These are phyloP conservation scores for Nakazawaea molendinolei DNA, from an alignment of 805 yeast species.

Conservation along the genomic window DNA sequence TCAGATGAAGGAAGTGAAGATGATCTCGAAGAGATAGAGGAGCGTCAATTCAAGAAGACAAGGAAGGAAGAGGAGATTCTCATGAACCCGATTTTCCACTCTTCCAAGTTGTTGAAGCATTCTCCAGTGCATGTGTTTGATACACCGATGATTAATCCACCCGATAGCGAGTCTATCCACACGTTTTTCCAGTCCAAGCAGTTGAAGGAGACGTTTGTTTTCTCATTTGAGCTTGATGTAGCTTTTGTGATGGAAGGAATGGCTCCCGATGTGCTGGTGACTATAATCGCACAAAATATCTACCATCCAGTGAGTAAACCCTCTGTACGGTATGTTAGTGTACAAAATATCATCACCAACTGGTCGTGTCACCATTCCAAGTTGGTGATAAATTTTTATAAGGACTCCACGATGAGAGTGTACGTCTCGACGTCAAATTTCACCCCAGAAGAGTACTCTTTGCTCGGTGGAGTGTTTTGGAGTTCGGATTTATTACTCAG, in stretches of 20 bases:
- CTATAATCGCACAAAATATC: slow-evolving; percentile 27
- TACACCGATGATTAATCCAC: slow-evolving; percentile 6
- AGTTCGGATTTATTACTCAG: slow-evolving; percentile 11
- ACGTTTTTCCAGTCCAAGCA: slow-evolving; percentile 5
- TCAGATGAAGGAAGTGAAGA: slow-evolving; percentile 12
- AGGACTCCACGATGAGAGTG: slow-evolving; percentile 38
- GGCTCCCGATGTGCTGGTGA: slow-evolving; percentile 15
- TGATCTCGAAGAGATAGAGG: neutral
- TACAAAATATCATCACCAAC: slow-evolving; percentile 25
- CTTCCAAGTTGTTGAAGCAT: slow-evolving; percentile 2
- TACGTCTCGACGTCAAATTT: slow-evolving; percentile 57
- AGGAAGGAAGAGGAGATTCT: slow-evolving; percentile 19
- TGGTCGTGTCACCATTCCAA: slow-evolving; percentile 59
- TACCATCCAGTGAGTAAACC: slow-evolving; percentile 27
- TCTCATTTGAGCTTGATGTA: slow-evolving; percentile 17
- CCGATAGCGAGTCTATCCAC: slow-evolving; percentile 3
- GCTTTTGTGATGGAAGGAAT: slow-evolving; percentile 18
- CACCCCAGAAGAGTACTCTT: slow-evolving; percentile 44
- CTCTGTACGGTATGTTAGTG: slow-evolving; percentile 21
- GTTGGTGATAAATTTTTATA: slow-evolving; percentile 52
- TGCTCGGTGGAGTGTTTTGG: slow-evolving; percentile 15
- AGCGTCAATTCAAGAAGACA: neutral
- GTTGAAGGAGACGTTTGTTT: slow-evolving; percentile 7
- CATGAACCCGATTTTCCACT: slow-evolving; percentile 18
- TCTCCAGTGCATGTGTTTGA: slow-evolving; percentile 10